Percentiles rank a stretch among this genome's conserved stretches.
phyloP scores from a whole-genome alignment of 805 yeast genomes.

The Cyberlindnera euphorbiiphila region DNA sequence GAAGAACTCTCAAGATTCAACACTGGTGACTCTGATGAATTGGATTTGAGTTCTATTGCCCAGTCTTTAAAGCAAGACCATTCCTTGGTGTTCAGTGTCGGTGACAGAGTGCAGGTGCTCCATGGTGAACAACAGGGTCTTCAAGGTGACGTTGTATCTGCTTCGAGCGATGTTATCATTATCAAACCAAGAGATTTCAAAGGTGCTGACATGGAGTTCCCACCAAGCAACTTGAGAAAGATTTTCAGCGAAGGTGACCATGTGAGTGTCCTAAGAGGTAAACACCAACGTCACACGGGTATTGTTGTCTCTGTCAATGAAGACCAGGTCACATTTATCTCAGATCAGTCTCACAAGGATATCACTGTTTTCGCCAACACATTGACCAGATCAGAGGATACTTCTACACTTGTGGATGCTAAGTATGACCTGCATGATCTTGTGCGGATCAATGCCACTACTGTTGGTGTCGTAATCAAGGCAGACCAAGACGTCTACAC shows the following conservation, averaged over 20 bases:
- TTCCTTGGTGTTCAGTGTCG: slow-evolving; percentile 73
- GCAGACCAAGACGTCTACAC: slow-evolving; percentile 86
- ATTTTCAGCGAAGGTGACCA: slow-evolving; percentile 91
- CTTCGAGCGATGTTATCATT: slow-evolving; percentile 60
- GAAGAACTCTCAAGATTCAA: slow-evolving; percentile 85
- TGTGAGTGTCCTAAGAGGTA: slow-evolving; percentile 88
- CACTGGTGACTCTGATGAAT: slow-evolving; percentile 69
- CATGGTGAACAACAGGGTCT: slow-evolving; percentile 93
- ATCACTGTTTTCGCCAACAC: slow-evolving; percentile 91
- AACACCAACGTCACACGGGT: slow-evolving; percentile 91
- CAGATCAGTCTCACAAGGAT: slow-evolving; percentile 86
- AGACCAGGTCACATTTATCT: slow-evolving; percentile 84
- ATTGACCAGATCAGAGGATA: slow-evolving; percentile 86
- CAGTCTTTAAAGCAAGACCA: slow-evolving; percentile 71
- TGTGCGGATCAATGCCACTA: slow-evolving; percentile 80
- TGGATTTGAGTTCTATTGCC: slow-evolving; percentile 83
- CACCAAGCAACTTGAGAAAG: slow-evolving; percentile 77
- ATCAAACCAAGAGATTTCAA: slow-evolving; percentile 41
- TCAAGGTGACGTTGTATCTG: slow-evolving; percentile 70
- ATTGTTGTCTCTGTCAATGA: slow-evolving; percentile 77
- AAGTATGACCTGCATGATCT: slow-evolving; percentile 84
- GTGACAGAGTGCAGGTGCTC: slow-evolving; percentile 88
- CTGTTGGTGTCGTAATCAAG: slow-evolving; percentile 84
- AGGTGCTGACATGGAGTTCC: slow-evolving; percentile 68
- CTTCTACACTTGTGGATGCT: slow-evolving; percentile 69